These are phyloP conservation scores for Aureobasidium namibiae DNA, from an alignment of 2,329 filamentous ascomycete genomes.

Conservation along the genomic window DNA sequence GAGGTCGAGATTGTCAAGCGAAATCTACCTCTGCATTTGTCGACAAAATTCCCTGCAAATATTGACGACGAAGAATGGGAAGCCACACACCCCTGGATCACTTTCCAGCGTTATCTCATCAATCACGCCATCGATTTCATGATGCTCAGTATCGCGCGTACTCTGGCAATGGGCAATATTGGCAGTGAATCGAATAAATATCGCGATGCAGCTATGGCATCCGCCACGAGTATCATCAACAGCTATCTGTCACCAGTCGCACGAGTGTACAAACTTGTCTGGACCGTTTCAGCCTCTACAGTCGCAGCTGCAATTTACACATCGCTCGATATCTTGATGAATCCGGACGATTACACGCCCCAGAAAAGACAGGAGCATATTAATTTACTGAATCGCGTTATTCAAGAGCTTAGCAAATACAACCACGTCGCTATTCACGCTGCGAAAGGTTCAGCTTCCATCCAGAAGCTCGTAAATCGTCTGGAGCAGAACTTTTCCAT, in stretches of 20 bases:
- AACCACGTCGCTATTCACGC: not conserved
- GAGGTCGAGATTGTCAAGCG: slow-evolving; percentile 10
- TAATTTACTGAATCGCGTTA: not conserved
- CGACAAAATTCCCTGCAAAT: slow-evolving; percentile 8
- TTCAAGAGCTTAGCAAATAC: not conserved
- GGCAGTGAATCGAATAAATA: not conserved
- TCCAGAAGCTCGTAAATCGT: not conserved
- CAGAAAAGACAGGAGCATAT: not conserved
- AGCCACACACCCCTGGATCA: not conserved
- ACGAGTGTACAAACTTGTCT: slow-evolving; percentile 7
- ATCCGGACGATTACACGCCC: not conserved
- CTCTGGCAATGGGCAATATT: slow-evolving; percentile 5
- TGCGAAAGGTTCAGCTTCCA: not conserved
- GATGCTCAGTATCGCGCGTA: slow-evolving; percentile 6
- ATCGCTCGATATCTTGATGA: slow-evolving; percentile 4
- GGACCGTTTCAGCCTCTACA: slow-evolving; percentile 8
- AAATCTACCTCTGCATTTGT: slow-evolving; percentile 10
- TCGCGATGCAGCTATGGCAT: slow-evolving; percentile 1
- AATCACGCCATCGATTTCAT: not conserved
- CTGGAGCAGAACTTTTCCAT: not conserved
- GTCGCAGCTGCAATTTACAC: slow-evolving; percentile 8
- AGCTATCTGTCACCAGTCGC: not conserved
- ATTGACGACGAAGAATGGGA: slow-evolving; percentile 12
- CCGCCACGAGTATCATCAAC: not conserved
- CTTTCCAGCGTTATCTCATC: slow-evolving; percentile 7